These are phyloP conservation scores for Hsuehochloa calcarea DNA, from an alignment of 176 grass and related monocot species.

Conservation along the genomic window DNA sequence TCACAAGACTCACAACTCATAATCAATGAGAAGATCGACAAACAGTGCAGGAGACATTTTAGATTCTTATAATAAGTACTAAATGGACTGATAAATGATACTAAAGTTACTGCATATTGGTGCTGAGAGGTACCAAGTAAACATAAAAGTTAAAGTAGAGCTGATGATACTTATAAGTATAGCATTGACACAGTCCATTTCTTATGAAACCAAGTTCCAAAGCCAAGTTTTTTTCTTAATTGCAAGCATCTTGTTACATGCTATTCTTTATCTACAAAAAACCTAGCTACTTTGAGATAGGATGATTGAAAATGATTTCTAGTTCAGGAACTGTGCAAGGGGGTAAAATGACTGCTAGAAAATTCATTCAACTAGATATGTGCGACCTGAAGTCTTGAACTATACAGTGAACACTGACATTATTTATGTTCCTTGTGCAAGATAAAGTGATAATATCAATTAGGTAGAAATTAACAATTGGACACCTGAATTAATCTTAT, in stretches of 20 bases:
- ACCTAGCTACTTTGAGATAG: neutral
- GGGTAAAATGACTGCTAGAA: neutral
- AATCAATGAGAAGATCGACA: neutral
- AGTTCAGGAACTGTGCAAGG: neutral
- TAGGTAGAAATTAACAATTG: neutral
- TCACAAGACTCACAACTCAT: neutral
- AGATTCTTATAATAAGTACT: neutral
- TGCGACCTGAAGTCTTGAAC: no score
- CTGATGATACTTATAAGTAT: conserved; percentile 3
- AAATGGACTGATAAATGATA: neutral
- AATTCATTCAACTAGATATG: neutral
- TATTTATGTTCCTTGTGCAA: no score
- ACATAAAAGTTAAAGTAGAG: neutral
- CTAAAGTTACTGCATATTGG: neutral
- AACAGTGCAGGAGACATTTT: neutral
- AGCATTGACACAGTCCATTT: neutral
- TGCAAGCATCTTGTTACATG: neutral
- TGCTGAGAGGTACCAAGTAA: neutral
- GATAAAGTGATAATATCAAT: neutral
- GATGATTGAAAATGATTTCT: neutral
- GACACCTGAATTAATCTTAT: neutral
- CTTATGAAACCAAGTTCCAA: conserved; percentile 9
- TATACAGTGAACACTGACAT: no score
- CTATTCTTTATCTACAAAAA: neutral
- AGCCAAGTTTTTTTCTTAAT: neutral